Base-by-base conservation (phyloP, 1,284 basidiomycete species). In the Rhodotorula sp. region DNA sequence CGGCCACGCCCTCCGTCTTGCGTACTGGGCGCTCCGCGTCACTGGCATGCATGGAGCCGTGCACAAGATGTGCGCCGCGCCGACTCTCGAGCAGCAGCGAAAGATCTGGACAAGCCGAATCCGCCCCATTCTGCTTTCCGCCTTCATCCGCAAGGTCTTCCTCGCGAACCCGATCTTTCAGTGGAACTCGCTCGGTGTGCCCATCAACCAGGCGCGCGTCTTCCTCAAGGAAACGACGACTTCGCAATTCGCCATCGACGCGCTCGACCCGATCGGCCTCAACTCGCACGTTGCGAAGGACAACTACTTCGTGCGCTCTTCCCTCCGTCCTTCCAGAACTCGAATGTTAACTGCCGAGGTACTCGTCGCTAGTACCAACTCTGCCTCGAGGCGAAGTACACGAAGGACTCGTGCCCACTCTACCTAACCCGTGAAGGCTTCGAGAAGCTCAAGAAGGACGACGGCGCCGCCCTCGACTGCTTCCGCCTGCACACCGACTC, bases 151-250 rank as follows among this genome's bases (percentile, higher is more conserved):
- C 72, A 82, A 78, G 9, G 60, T 84, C 8, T 82, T 90, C 73
- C 81, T 90, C 58, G 77, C 79, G 46, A 81, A 80, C 73, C 79
- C 78, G 9, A 75, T 76, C 4, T 91, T 92, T 80, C 87, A 89
- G 71, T 92, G 90, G 90, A 90, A 90, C 76, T 89, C 90, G 0
- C 82, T 92, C 22, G 90, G 90, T 13, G 72, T 92, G 2, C 90
- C 90, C 4, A 82, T 84, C 75, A 90, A 90, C 78, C 90, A 92
- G 81, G 85, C 88, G 77, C 59, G 65, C 11, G 47, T 65, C n/a
- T 71, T 90, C 78, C 78, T 89, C 54, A 76, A 86, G 39, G 89
- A 90, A 81, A 87, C 24, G 84, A 84, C 70, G 84, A 87, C 71
- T 86, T 59, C 56, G 15, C 76, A 78, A 44, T 78, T 73, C 52